These are phyloP conservation scores for Coniosporium apollinis DNA, from an alignment of 495 filamentous ascomycete genomes.

Conservation along the genomic window DNA sequence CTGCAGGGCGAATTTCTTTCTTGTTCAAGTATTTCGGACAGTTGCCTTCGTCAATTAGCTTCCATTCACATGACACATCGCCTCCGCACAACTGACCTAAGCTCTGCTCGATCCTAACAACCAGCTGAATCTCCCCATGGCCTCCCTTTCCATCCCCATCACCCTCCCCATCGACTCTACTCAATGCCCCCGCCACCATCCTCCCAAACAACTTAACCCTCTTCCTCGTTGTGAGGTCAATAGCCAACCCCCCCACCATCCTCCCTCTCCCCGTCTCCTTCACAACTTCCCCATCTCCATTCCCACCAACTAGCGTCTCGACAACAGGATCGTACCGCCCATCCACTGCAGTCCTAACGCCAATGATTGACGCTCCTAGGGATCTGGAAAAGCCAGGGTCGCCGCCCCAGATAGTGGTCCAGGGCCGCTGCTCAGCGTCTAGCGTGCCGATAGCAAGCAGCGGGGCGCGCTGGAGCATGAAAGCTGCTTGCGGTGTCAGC, in stretches of 20 bases:
- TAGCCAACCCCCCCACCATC: conserved; percentile 43
- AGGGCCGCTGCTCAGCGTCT: conserved; percentile 45
- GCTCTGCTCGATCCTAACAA: conserved; percentile 48
- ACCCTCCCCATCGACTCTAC: conserved; percentile 14
- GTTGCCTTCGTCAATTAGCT: conserved; percentile 35
- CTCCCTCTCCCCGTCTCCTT: conserved; percentile 18
- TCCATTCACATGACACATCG: conserved; percentile 1
- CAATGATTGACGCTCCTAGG: conserved; percentile 39
- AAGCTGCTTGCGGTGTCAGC: conserved; percentile 34
- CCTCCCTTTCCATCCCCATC: conserved; percentile 13
- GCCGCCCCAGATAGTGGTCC: conserved; percentile 62
- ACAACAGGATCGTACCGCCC: conserved; percentile 47
- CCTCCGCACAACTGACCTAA: conserved; percentile 30
- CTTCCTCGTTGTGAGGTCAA: conserved; percentile 48
- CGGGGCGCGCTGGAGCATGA: conserved; percentile 38
- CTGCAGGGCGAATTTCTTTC: conserved; percentile 40
- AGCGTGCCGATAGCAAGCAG: conserved; percentile 55
- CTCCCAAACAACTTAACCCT: conserved; percentile 52
- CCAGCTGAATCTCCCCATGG: conserved; percentile 43
- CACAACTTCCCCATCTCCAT: conserved; percentile 26
- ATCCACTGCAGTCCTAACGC: conserved; percentile 41
- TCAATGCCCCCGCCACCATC: conserved; percentile 40
- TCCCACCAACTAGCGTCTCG: conserved; percentile 29
- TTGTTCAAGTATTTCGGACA: conserved; percentile 76
- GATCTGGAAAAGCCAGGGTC: conserved; percentile 46